Base-by-base conservation (phyloP, 1,284 basidiomycete genomes). In the Exsudoporus floridanus region DNA sequence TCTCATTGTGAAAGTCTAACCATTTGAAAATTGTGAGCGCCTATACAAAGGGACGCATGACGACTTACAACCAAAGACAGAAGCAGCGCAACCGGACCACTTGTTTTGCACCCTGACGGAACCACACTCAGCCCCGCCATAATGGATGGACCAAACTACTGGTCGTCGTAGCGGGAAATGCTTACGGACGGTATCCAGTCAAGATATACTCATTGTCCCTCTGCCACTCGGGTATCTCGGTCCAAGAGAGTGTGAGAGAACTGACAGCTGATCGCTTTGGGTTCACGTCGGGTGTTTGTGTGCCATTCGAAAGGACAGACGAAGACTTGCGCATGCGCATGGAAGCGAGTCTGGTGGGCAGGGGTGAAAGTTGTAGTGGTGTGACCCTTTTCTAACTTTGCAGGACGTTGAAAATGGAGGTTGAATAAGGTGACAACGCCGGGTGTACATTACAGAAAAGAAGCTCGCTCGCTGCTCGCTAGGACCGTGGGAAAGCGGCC, bases 1-100 rank as follows among this genome's bases (percentile, higher is more conserved):
- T 91, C 73, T 93, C 90, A 62, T 93, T 94, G 69, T 94, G 91
- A 49, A 91, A 62, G 71, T 90, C 91, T 92, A 56, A 7, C 19
- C 50, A 54, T 52, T 57, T 52, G 34, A n/a, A 48, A 43, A 60
- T 51, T 39, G 36, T 50, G 42, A 67, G 40, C 25, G 19, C 44
- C 23, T 33, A 21, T n/a, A 39, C 53, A 41, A 53, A 53, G 34
- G 52, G 50, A 56, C 52, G 53, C 52, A 56, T 30, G 37, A 48
- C 39, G 44, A 77, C 86, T 70, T 71, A 92, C 90, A 93, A 40
- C 80, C 80, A 65, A 86, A 86, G 13, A 90, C 73, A 13, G 90
- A 92, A 55, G 71, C 67, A 21, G 86, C 66, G 60, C 89, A 92
- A 34, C 81, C 84, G 58, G 69, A 73, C 77, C 87, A 85, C 53